phyloP scores from a whole-genome alignment of 2,329 filamentous ascomycete species.

The Raffaelea ambrosiae region DNA sequence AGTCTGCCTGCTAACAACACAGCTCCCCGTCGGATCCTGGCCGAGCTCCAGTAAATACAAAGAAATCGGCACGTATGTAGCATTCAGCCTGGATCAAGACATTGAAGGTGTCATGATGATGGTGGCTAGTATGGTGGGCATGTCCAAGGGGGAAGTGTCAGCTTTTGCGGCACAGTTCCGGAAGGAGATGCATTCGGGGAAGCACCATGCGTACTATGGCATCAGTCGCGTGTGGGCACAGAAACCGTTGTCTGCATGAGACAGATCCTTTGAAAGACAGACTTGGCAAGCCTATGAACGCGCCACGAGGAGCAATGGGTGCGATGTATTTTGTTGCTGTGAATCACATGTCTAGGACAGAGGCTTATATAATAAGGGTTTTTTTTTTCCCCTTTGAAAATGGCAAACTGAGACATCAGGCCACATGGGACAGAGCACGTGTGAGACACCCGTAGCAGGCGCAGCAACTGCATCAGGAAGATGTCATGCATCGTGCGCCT shows the following conservation, averaged over 20 bases:
- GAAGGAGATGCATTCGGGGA: conserved; percentile 11
- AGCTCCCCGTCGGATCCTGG: conserved; percentile 22
- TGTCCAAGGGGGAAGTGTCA: conserved; percentile 12
- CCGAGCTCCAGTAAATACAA: conserved; percentile 21
- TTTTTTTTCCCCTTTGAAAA: no score
- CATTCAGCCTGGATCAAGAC: conserved; percentile 10
- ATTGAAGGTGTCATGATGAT: conserved; percentile 13
- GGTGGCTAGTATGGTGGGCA: conserved; percentile 12
- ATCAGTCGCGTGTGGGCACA: conserved; percentile 10
- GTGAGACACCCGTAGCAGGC: no score
- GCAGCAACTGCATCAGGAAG: no score
- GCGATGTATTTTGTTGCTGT: no score
- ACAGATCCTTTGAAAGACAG: no score
- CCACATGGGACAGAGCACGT: no score
- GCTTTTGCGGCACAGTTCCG: conserved; percentile 12
- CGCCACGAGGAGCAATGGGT: no score
- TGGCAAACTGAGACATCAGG: no score
- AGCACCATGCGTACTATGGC: conserved; percentile 11
- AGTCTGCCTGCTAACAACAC: not conserved
- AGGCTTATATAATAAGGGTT: no score
- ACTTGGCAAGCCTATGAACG: no score
- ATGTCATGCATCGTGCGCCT: no score
- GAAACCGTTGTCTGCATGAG: conserved; percentile 9
- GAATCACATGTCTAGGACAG: no score
- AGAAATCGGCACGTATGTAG: conserved; percentile 17